These are phyloP conservation scores for Kwoniella dendrophila DNA, from an alignment of 768 basidiomycete species.

Conservation along the genomic window DNA sequence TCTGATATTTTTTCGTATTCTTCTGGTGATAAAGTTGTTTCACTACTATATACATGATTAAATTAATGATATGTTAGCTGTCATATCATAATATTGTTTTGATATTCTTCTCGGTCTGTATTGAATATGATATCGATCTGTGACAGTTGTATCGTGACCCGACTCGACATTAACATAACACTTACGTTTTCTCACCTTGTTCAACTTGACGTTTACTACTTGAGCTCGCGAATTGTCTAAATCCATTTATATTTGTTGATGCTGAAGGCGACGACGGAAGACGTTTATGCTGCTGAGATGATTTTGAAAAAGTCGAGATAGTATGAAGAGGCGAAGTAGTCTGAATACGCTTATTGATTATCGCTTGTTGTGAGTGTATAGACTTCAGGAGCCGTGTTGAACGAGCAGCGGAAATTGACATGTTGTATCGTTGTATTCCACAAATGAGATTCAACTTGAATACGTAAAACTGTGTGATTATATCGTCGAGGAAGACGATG, in stretches of 20 bases:
- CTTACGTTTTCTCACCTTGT: constrained; percentile 9
- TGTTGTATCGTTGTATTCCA: not conserved
- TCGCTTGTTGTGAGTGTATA: too few species aligned
- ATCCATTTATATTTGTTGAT: not conserved
- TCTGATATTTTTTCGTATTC: constrained; percentile 50
- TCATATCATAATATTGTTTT: not conserved
- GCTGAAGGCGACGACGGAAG: not conserved
- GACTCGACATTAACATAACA: not conserved
- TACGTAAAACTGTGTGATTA: too few species aligned
- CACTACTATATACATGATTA: not conserved
- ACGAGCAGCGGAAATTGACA: not conserved
- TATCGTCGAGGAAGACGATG: not conserved
- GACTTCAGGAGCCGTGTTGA: too few species aligned
- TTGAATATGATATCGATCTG: not conserved
- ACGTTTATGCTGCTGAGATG: not conserved
- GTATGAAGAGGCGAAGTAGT: too few species aligned
- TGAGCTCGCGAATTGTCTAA: not conserved
- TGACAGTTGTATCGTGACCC: too few species aligned
- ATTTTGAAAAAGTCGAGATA: too few species aligned
- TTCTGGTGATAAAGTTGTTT: constrained; percentile 19
- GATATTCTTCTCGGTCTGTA: not conserved
- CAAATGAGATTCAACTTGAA: too few species aligned
- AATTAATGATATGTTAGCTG: not conserved
- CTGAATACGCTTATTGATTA: too few species aligned
- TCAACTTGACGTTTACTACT: not conserved